Evolutionary conservation across 345 rosid species (phyloP).

Genomic region (Excoecaria cochinchinensis): DNA sequence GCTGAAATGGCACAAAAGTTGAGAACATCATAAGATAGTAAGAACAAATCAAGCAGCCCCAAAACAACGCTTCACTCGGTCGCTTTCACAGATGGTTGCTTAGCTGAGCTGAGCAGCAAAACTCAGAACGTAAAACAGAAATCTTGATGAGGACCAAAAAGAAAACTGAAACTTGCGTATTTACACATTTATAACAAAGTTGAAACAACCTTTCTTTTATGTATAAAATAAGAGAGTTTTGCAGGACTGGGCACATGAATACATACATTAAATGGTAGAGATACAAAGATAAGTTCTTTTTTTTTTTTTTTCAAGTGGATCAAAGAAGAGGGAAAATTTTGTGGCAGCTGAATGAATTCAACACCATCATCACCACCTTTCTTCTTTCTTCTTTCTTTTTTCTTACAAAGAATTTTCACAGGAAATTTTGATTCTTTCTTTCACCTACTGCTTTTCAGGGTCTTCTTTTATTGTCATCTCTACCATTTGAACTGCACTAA

Average conservation of each 20-base stretch:
- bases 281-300: slow-evolving; percentile 19
- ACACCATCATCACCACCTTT: slow-evolving; percentile 23
- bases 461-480: slow-evolving; percentile 85
- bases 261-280: slow-evolving; percentile 46
- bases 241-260: slow-evolving; percentile 22
- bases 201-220: slow-evolving; percentile 29
- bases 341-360: slow-evolving; percentile 13
- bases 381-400: slow-evolving; percentile 11
- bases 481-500: slow-evolving; percentile 56
- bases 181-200: slow-evolving; percentile 41
- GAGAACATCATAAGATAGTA: too few relatives aligned
- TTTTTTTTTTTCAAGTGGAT: slow-evolving; percentile 17
- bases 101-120: background rate
- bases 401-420: slow-evolving; percentile 25
- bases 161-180: slow-evolving; percentile 27
- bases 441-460: slow-evolving; percentile 47
- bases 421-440: slow-evolving; percentile 20
- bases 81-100: slow-evolving; percentile 13
- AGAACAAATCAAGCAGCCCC: background rate
- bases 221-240: slow-evolving; percentile 42
- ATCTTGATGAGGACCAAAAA: background rate
- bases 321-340: slow-evolving; percentile 34
- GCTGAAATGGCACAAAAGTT: too few relatives aligned
- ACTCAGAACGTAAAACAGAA: background rate
- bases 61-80: slow-evolving; percentile 25